phyloP scores from a whole-genome alignment of 202 grass and related monocot species.

The Eragrostis tef region DNA sequence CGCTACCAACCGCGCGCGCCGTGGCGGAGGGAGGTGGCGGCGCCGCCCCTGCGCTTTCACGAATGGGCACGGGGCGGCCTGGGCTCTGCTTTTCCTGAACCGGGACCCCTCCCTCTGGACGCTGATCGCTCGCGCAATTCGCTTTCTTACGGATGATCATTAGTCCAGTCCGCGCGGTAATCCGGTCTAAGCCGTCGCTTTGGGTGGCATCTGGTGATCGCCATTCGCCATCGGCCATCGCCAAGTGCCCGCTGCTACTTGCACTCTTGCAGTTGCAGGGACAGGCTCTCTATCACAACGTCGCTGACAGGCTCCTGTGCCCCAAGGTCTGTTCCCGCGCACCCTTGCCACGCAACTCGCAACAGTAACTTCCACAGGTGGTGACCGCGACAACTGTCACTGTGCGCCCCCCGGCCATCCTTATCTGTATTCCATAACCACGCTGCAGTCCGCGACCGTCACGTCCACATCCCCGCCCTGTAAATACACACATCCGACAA shows the following conservation, averaged over 20 bases:
- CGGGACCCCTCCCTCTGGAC: too few relatives aligned
- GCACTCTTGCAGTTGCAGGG: not conserved
- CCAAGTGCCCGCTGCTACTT: not conserved
- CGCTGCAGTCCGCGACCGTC: not conserved
- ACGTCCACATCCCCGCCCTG: not conserved
- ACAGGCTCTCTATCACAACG: not conserved
- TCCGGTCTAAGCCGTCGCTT: not conserved
- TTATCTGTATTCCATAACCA: not conserved
- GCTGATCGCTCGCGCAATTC: too few relatives aligned
- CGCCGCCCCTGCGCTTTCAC: not conserved
- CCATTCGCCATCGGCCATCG: not conserved
- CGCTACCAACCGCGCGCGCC: not conserved
- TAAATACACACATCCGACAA: not conserved
- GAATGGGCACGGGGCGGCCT: not conserved
- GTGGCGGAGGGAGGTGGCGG: too few relatives aligned
- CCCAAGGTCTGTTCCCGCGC: not conserved
- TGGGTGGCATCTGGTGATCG: not conserved
- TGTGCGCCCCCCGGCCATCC: not conserved
- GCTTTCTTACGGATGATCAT: not conserved
- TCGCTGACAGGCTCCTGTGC: not conserved
- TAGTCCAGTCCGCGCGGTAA: not conserved
- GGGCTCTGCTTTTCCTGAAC: not conserved
- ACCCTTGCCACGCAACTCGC: not conserved
- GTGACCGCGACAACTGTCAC: not conserved
- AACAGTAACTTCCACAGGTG: not conserved